These are phyloP conservation scores for Globisporangium radiosum DNA, from an alignment of 352 stramenopile genomes.

Conservation along the genomic window DNA sequence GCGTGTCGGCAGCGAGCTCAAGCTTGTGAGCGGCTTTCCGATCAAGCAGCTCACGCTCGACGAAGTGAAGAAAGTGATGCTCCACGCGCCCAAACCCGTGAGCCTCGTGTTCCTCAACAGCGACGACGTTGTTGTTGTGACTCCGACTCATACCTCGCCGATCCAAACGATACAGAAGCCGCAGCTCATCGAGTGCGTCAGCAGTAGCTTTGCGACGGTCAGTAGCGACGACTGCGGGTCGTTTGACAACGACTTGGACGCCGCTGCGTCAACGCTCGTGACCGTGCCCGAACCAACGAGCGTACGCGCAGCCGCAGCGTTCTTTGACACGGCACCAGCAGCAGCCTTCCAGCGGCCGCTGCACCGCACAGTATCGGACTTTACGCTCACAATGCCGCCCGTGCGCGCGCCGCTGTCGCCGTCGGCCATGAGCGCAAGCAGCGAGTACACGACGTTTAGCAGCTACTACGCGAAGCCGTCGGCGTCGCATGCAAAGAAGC, in stretches of 20 bases:
- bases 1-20: slow-evolving; percentile 60
- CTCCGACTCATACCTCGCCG: no score
- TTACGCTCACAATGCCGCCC: slow-evolving; percentile 6
- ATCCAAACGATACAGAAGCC: slow-evolving; percentile 9
- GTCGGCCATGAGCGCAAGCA: slow-evolving; percentile 9
- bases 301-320: neutral
- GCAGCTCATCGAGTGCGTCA: slow-evolving; percentile 9
- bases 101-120: slow-evolving; percentile 75
- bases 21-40: slow-evolving; percentile 68
- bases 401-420: slow-evolving; percentile 10
- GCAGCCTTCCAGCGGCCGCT: neutral
- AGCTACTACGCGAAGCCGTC: slow-evolving; percentile 18
- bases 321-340: slow-evolving; percentile 4
- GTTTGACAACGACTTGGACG: slow-evolving; percentile 30
- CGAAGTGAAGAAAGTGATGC: slow-evolving; percentile 79
- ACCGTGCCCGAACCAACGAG: slow-evolving; percentile 12
- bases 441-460: slow-evolving; percentile 25
- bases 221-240: slow-evolving; percentile 25
- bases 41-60: slow-evolving; percentile 58
- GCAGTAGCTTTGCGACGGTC: slow-evolving; percentile 30
- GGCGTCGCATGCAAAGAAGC: slow-evolving; percentile 32
- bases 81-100: slow-evolving; percentile 62
- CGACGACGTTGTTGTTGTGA: slow-evolving; percentile 16
- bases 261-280: slow-evolving; percentile 5
- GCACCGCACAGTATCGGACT: slow-evolving; percentile 10